Evolutionary conservation across 176 grass and related monocot genomes (phyloP).

Genomic region (Oryza nivara): DNA sequence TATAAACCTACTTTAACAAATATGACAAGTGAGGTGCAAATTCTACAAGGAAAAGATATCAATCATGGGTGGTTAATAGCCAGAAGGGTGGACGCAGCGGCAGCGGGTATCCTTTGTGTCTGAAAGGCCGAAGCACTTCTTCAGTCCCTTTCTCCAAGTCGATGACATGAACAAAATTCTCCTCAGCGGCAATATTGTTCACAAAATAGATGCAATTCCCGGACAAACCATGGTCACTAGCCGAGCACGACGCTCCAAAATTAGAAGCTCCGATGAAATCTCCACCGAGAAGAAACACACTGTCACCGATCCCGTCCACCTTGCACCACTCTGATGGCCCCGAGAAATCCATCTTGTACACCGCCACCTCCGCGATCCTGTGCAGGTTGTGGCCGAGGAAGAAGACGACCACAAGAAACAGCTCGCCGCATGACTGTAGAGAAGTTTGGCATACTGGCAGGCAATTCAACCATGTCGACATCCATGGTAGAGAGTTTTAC

Average conservation of each 20-base stretch:
- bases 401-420: neutral
- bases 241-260: neutral
- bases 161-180: neutral
- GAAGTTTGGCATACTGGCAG: neutral
- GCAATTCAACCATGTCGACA: neutral
- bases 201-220: conserved; percentile 2
- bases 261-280: neutral
- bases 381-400: neutral
- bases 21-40: too few species aligned
- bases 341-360: conserved; percentile 16
- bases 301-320: neutral
- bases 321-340: neutral
- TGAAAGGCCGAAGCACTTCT: neutral
- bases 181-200: neutral
- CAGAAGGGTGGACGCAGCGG: neutral
- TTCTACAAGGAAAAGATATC: too few species aligned
- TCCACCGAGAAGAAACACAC: conserved; percentile 10
- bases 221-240: neutral
- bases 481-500: neutral
- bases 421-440: neutral
- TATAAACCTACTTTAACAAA: too few species aligned
- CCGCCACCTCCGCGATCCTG: neutral
- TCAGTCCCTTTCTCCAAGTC: neutral
- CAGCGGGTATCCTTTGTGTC: neutral
- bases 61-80: neutral